phyloP scores from a whole-genome alignment of 306 rosid species.

The Notholithocarpus densiflorus region DNA sequence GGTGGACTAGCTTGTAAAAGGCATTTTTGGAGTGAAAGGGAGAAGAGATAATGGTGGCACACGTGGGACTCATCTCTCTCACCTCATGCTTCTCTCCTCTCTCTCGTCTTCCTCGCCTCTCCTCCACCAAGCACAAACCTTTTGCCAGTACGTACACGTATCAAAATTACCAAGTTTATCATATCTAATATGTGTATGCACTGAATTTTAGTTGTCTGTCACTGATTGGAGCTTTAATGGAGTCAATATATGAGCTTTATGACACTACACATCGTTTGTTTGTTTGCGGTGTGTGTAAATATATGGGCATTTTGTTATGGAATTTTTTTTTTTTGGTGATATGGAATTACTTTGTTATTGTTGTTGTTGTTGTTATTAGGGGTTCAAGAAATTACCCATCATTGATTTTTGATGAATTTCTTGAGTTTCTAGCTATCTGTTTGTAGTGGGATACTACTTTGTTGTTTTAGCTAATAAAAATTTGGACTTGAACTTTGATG shows the following conservation, averaged over 20 bases:
- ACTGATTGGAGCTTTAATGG: background rate
- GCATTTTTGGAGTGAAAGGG: background rate
- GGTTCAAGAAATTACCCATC: background rate
- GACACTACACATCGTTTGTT: background rate
- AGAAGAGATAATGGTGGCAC: constrained; percentile 37
- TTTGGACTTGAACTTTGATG: background rate
- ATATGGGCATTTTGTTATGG: background rate
- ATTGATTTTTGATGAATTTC: background rate
- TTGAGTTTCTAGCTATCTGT: background rate
- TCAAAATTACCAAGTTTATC: background rate
- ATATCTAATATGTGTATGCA: background rate
- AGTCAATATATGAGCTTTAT: background rate
- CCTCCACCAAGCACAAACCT: constrained; percentile 49
- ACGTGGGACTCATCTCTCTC: constrained; percentile 46
- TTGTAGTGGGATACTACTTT: background rate
- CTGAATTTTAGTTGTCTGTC: constrained; percentile 2
- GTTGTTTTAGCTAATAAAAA: background rate
- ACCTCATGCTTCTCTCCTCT: constrained; percentile 44
- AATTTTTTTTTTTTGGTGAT: background rate
- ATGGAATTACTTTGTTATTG: background rate
- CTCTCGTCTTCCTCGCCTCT: constrained; percentile 34
- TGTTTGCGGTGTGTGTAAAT: background rate
- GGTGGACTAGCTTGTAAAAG: background rate
- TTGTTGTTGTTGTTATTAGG: background rate
- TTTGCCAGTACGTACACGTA: constrained; percentile 41